These are phyloP conservation scores for Arthrobotrys entomopaga DNA, from an alignment of 2,329 filamentous ascomycete genomes.

Conservation along the genomic window DNA sequence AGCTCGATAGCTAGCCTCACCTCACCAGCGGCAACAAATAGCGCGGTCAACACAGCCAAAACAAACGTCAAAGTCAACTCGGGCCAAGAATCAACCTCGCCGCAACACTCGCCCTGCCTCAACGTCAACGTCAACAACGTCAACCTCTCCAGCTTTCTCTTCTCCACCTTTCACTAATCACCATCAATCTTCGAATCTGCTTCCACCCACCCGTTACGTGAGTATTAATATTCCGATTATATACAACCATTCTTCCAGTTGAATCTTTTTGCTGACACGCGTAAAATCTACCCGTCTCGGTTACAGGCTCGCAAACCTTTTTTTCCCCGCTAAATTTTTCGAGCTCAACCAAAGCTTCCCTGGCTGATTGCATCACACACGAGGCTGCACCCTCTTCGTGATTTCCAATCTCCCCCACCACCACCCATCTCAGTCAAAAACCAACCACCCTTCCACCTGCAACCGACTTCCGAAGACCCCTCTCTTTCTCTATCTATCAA, in stretches of 20 bases:
- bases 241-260: conserved; percentile 4
- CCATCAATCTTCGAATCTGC: background rate
- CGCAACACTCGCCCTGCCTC: background rate
- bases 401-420: conserved; percentile 28
- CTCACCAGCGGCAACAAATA: no score
- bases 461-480: background rate
- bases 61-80: no score
- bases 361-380: conserved; percentile 54
- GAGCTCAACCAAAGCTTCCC: conserved; percentile 47
- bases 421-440: background rate
- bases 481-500: conserved; percentile 16
- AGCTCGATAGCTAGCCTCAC: no score
- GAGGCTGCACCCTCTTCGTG: conserved; percentile 55
- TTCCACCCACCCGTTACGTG: conserved; percentile 18
- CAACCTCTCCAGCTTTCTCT: conserved; percentile 1
- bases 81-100: no score
- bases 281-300: conserved; percentile 21
- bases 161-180: background rate
- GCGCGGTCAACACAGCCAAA: no score
- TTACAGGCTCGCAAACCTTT: conserved; percentile 32
- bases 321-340: conserved; percentile 55
- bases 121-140: conserved; percentile 2
- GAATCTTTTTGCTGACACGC: conserved; percentile 29
- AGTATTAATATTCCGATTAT: conserved; percentile 5
- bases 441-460: background rate